phyloP scores from a whole-genome alignment of 768 basidiomycete genomes.

The Boletus pseudopeckii region DNA sequence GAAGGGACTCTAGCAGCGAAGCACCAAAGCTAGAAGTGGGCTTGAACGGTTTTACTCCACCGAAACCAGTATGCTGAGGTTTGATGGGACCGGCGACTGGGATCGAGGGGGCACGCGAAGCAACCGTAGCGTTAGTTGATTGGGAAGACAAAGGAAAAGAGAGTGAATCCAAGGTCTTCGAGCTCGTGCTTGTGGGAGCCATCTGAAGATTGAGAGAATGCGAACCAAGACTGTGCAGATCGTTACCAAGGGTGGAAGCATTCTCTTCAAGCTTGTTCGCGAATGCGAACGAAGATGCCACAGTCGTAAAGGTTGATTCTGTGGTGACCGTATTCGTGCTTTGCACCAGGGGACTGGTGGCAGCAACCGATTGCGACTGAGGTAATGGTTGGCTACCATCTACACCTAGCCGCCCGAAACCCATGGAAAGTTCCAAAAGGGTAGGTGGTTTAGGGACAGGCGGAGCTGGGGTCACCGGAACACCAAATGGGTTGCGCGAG shows the following conservation, averaged over 20 bases:
- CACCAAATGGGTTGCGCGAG: slow-evolving; percentile 92
- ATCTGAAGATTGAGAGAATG: slow-evolving; percentile 30
- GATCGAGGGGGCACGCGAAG: slow-evolving; percentile 34
- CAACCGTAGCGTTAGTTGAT: slow-evolving; percentile 43
- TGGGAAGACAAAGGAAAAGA: slow-evolving; percentile 49
- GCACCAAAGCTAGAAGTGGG: slow-evolving; percentile 80
- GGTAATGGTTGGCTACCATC: slow-evolving; percentile 30
- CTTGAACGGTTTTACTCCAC: slow-evolving; percentile 77
- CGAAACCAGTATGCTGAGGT: slow-evolving; percentile 48
- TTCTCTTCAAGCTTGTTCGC: slow-evolving; percentile 32
- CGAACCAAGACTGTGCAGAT: slow-evolving; percentile 15
- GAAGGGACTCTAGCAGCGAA: slow-evolving; percentile 67
- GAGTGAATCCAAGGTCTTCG: slow-evolving; percentile 45
- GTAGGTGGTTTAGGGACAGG: slow-evolving; percentile 78
- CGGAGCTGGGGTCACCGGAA: slow-evolving; percentile 54
- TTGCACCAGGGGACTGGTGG: slow-evolving; percentile 32
- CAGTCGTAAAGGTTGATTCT: slow-evolving; percentile 56
- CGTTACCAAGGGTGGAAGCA: not conserved
- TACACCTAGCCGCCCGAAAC: slow-evolving; percentile 30
- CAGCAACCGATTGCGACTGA: slow-evolving; percentile 26
- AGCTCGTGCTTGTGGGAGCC: slow-evolving; percentile 38
- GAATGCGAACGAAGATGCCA: slow-evolving; percentile 72
- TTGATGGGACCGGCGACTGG: slow-evolving; percentile 34
- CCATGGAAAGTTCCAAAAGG: slow-evolving; percentile 72
- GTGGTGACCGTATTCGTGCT: slow-evolving; percentile 12